A percentile compares a stretch with the other conserved stretches of the same genome.
These are phyloP conservation scores for Tolypocladium ovalisporum DNA, from an alignment of 2,329 filamentous ascomycete genomes.

Conservation along the genomic window DNA sequence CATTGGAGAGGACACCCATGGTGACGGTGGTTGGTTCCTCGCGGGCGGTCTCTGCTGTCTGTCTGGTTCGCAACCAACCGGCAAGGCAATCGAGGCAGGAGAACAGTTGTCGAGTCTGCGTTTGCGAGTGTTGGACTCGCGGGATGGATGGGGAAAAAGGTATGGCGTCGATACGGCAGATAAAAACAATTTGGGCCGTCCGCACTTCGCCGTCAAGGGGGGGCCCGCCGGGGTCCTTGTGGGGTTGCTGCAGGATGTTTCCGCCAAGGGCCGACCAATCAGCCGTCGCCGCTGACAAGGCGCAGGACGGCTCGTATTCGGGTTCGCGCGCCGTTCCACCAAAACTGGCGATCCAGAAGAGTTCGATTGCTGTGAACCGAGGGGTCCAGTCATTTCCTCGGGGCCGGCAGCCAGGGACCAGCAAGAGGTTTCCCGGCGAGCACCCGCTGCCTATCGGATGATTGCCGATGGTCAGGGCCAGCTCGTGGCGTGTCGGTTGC, in stretches of 20 bases:
- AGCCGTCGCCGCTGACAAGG: not conserved
- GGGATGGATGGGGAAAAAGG: not conserved
- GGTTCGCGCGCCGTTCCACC: not conserved
- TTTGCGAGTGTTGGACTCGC: not conserved
- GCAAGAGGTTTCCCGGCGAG: not conserved
- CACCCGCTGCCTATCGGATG: not conserved
- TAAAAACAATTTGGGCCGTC: not conserved
- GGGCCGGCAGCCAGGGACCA: not conserved
- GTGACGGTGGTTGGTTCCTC: slow-evolving; percentile 3
- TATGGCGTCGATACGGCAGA: not conserved
- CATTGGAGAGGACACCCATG: slow-evolving; percentile 48
- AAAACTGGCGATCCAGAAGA: not conserved
- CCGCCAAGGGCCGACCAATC: not conserved
- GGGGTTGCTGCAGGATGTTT: not conserved
- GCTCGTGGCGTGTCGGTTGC: not conserved
- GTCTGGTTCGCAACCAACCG: not conserved
- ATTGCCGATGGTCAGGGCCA: not conserved
- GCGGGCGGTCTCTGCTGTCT: not conserved
- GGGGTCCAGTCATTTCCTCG: not conserved
- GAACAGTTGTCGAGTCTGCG: not conserved
- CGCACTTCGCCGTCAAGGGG: not conserved
- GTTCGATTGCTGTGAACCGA: not conserved
- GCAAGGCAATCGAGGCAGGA: not conserved
- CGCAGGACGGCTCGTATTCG: not conserved
- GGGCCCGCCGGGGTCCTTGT: not conserved